Base-by-base conservation (phyloP, 2,329 filamentous ascomycete genomes). In the Balansia obtecta region DNA sequence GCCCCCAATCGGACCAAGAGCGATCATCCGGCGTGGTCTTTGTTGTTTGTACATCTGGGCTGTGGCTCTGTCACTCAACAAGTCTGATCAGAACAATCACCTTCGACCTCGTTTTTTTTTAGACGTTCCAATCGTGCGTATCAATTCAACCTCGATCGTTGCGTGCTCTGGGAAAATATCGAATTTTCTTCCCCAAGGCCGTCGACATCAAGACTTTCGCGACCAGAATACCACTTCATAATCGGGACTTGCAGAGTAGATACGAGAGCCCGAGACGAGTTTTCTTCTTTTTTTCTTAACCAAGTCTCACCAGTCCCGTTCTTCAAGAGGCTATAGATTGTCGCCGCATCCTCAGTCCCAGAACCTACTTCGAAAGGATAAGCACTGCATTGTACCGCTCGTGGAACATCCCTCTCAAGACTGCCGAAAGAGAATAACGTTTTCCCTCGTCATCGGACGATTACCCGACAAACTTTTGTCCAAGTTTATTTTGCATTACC, bases 401-500 rank as follows among this genome's bases (percentile, higher is more conserved):
- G 39, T 34, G 34, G 45, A 47, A 44, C 18, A 32, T 18, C 34
- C 8, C 22, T 20, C 15, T 18, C n/a, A 16, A n/a, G 12, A 16
- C 32, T 20, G 18, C 45, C 38, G 34, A 18, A 45, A 47, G 18
- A 41, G 16, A 12, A 27, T 2, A 27, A 44, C 40, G 41, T 43
- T 42, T 42, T 16, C 27, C 20, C n/a, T 32, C 8, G 46, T 51
- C 45, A 33, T 51, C 46, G 30, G 27, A 48, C 46, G 50, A 27
- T 41, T 48, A 12, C 11, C 10, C 37, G 4, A 34, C n/a, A 44
- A 43, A 40, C 15, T 42, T 48, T 48, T 53, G 49, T 38, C 20
- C 33, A 46, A 45, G 33, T 37, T 30, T 15, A 42, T 43, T 30
- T 42, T 45, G 42, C 37, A 40, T 53, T 16, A 51, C 57, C 57